A percentile compares a stretch with the other conserved stretches of the same genome.
Conservation (phyloP, 805 yeast genomes). For the Candida sphagnicola region DNA sequence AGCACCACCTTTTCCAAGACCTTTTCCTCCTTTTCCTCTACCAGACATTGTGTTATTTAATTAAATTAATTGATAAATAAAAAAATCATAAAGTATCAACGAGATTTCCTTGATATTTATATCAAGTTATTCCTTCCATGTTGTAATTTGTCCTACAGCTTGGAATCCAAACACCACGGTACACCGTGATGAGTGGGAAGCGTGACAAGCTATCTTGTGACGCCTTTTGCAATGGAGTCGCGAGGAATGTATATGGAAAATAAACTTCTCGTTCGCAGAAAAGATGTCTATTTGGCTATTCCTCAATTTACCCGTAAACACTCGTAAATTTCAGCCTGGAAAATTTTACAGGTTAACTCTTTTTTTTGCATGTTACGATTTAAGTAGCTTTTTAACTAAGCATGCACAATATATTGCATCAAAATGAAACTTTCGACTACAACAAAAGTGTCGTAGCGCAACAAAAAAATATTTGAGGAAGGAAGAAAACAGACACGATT, state of each 20-base stretch:
- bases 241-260: too few relatives aligned
- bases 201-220: not conserved
- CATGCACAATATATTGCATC: too few relatives aligned
- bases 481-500: slow-evolving; percentile 2
- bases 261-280: too few relatives aligned
- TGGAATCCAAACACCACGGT: not conserved
- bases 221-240: too few relatives aligned
- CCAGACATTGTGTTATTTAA: slow-evolving; percentile 70
- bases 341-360: not conserved
- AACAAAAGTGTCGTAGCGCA: too few relatives aligned
- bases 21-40: slow-evolving; percentile 99
- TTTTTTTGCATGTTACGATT: not conserved
- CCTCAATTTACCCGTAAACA: not conserved
- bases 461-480: too few relatives aligned
- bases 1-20: slow-evolving; percentile 99
- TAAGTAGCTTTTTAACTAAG: not conserved
- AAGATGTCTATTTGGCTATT: too few relatives aligned
- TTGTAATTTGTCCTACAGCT: not conserved
- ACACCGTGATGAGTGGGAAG: not conserved
- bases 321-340: not conserved
- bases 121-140: not conserved
- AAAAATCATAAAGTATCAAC: not conserved
- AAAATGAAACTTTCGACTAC: too few relatives aligned
- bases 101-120: not conserved
- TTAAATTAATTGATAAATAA: too few relatives aligned